Evolutionary conservation across 768 basidiomycete genomes (phyloP), one percentile per base, ranked within the genome.

Genomic region (Mycena floridula): DNA sequence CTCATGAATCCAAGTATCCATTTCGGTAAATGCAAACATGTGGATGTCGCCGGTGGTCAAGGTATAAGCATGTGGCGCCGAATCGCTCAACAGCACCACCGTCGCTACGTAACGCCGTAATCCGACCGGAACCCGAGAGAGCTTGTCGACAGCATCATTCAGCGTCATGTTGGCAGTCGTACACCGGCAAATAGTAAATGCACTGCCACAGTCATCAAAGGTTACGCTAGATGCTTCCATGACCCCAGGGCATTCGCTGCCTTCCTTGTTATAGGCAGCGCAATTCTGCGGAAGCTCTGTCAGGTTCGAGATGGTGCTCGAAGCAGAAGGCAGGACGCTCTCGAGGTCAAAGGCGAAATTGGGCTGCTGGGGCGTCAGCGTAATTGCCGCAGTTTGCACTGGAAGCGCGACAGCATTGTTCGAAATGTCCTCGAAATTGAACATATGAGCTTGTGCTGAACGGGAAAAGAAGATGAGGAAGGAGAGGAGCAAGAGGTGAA

Each of bases 1-100:
- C 57, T 66, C 63, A 37, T 65, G 64, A 9, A 64, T 42, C 62
- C 62, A 62, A 9, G 53, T 45, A 23, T 64, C 47, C 44, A 59
- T 49, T 18, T 28, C 38, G 9, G 51, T 40, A 35, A 58, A 54
- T 1, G 59, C 62, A 41, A 64, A 64, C 25, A 63, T 47, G 47
- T 64, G 61, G 9, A 58, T 54, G 39, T 63, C 60, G 2, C 62
- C 64, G 7, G 46, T 59, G n/a, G 59, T 59, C 26, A 65, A 32
- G 7, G 61, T 60, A 41, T 64, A 62, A 49, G 62, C 64, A 40
- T 54, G 52, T 1, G 48, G 50, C 15, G 47, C 49, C 4, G 41
- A 38, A 13, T 51, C 52, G 9, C 54, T 50, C 15, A 53, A 21
- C 20, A 61, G 43, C 15, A 60, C 12, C 13, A 63, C 47, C 4